Percentiles rank a stretch among this genome's conserved stretches.
These are phyloP conservation scores for Kluyveromyces starmeri DNA, from an alignment of 805 yeast species.

Conservation along the genomic window DNA sequence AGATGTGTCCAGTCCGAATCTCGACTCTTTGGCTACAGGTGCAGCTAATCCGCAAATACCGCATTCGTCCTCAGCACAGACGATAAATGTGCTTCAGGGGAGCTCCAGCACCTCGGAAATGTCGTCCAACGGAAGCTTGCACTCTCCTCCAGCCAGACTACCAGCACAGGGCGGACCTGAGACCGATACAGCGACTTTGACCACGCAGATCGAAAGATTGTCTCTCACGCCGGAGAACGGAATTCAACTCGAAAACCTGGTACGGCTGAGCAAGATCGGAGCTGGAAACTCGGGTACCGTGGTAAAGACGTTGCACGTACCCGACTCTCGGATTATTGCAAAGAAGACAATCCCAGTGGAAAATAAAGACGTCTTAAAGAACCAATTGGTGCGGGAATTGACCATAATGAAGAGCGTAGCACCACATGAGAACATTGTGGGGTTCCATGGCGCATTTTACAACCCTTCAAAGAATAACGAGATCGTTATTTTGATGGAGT, in stretches of 20 bases:
- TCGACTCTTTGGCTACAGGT: neutral
- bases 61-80: neutral
- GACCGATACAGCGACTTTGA: slow-evolving; percentile 6
- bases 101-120: slow-evolving; percentile 10
- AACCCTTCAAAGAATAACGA: slow-evolving; percentile 43
- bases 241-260: slow-evolving; percentile 56
- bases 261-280: slow-evolving; percentile 71
- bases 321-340: slow-evolving; percentile 84
- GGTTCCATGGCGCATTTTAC: slow-evolving; percentile 85
- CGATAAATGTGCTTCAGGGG: slow-evolving; percentile 2
- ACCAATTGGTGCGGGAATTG: slow-evolving; percentile 77
- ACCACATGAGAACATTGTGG: slow-evolving; percentile 68
- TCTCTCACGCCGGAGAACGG: slow-evolving; percentile 15
- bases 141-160: neutral
- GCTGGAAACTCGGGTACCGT: slow-evolving; percentile 94
- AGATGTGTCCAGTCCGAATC: slow-evolving; percentile 7
- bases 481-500: slow-evolving; percentile 90
- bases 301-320: slow-evolving; percentile 76
- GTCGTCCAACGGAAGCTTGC: slow-evolving; percentile 6
- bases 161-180: neutral
- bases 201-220: slow-evolving; percentile 10
- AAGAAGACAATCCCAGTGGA: slow-evolving; percentile 82
- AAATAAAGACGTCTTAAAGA: slow-evolving; percentile 35
- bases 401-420: slow-evolving; percentile 86
- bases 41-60: neutral